These are phyloP conservation scores for Boletus patriciae DNA, from an alignment of 768 basidiomycete genomes.

Conservation along the genomic window DNA sequence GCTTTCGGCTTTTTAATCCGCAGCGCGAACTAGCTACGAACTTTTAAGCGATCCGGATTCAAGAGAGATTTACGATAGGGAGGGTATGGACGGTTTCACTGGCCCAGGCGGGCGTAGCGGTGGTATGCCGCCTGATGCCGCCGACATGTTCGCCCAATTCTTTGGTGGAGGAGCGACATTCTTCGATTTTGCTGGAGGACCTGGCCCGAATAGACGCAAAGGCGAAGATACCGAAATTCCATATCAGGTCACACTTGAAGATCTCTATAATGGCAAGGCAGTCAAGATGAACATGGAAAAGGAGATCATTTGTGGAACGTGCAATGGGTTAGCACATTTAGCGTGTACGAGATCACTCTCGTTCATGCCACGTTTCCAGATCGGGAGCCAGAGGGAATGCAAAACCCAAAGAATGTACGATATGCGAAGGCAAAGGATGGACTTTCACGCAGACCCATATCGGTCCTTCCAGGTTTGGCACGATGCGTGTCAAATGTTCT, in stretches of 20 bases:
- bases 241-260: conserved; percentile 87
- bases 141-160: conserved; percentile 75
- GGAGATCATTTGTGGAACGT: conserved; percentile 71
- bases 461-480: conserved; percentile 47
- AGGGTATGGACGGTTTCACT: conserved; percentile 68
- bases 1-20: conserved; percentile 7
- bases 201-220: conserved; percentile 48
- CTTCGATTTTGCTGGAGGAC: conserved; percentile 65
- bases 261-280: conserved; percentile 87
- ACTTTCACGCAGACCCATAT: conserved; percentile 58
- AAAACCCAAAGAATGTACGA: conserved; percentile 81
- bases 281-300: conserved; percentile 90
- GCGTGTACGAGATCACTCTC: neutral
- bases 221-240: conserved; percentile 75
- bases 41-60: conserved; percentile 69
- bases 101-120: conserved; percentile 45
- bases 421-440: conserved; percentile 85
- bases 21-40: conserved; percentile 61
- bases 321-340: conserved; percentile 63
- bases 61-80: conserved; percentile 69
- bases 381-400: conserved; percentile 80
- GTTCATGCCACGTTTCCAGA: conserved; percentile 39
- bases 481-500: conserved; percentile 57
- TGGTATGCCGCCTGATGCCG: conserved; percentile 49
- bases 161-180: conserved; percentile 59